Evolutionary conservation across 2,329 filamentous ascomycete species (phyloP), one percentile per base, ranked within the genome.

Genomic region (Mycosphaerella arachidis): DNA sequence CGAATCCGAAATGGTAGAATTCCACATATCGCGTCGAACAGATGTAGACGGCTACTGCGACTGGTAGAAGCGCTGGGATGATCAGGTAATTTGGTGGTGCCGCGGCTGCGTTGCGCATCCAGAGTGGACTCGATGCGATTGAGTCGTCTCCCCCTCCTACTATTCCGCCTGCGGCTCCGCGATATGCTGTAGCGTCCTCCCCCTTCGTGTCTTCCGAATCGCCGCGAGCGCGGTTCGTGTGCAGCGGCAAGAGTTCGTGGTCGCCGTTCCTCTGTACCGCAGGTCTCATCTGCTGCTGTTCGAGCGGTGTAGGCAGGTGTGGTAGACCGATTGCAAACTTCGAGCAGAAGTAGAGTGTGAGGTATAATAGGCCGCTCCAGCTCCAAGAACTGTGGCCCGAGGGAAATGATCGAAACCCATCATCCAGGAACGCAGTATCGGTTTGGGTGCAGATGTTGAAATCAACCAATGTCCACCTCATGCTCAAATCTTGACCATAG

Each of bases 1-100:
- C 93, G 72, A 96, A 93, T n/a, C 88, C 92, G 72, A 93, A 90
- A 74, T 97, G 93, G 43, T 90, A 86, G 77, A 88, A 95, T 74
- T 97, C 88, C 61, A 88, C 92, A 83, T 88, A 97, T 10, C 93
- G 88, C 1, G 91, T 93, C 30, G 87, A 85, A n/a, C 88, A 62
- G 55, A 67, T 61, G 52, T 65, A 66, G 29, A 66, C 58, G 18
- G 63, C 64, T 0, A 63, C 63, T 20, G 59, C 64, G 37, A 67
- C 56, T 1, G 64, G 63, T 2, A 53, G 46, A 31, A 66, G 55
- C n/a, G 65, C 64, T 16, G 62, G 62, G 46, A 66, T 58, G 51
- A 65, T 61, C 24, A 94, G 85, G 70, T 91, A 93, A 7, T 92
- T 78, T 0, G 92, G 92, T 0, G 92, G 91, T 0, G 92, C 89